Base-by-base conservation (phyloP, 768 basidiomycete genomes). In the Leccinum ochraceum region DNA sequence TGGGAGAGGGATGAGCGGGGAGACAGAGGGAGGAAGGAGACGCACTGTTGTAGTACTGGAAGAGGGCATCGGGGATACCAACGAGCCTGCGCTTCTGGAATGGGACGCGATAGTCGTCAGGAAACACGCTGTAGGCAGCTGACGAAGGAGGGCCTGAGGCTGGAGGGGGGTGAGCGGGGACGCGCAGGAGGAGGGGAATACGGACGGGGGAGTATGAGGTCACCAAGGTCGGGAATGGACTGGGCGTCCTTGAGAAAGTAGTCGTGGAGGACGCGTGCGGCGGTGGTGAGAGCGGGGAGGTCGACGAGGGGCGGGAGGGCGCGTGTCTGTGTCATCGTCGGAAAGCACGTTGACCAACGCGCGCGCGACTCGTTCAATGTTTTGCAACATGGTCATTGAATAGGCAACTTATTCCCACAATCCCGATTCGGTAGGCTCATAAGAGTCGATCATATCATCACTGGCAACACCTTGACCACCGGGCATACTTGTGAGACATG, bases 1-100 rank as follows among this genome's bases (percentile, higher is more conserved):
- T 92, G 69, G 30, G 46, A 61, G 62, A 62, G 59, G 49, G 58
- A 49, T 69, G 68, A 55, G 65, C 30, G 50, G 49, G 49, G 62
- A 48, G 14, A 53, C 37, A 30, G 51, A 11, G 6, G 9, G 44
- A 26, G 24, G 24, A n/a, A 44, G 34, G 58, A 63, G 56, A 75
- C 84, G 62, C 58, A 90, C 90, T 86, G 66, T 87, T 86, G 72
- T 88, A 92, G 69, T 88, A 88, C 67, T 91, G 86, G 58, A 90
- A 92, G 56, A 92, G 77, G 6, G 83, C 83, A 59, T 92, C 90
- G 16, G 90, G 90, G 22, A 92, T 89, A n/a, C 84, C 81, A 64
- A 90, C 78, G 57, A 90, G 85, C 63, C 84, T 84, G 68, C 86
- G 78, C 72, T 91, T 92, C 75, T 91, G 90, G 69, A 88, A 92